Evolutionary conservation across 352 stramenopile genomes (phyloP).

Genomic region (Globisporangium recalcitrans): DNA sequence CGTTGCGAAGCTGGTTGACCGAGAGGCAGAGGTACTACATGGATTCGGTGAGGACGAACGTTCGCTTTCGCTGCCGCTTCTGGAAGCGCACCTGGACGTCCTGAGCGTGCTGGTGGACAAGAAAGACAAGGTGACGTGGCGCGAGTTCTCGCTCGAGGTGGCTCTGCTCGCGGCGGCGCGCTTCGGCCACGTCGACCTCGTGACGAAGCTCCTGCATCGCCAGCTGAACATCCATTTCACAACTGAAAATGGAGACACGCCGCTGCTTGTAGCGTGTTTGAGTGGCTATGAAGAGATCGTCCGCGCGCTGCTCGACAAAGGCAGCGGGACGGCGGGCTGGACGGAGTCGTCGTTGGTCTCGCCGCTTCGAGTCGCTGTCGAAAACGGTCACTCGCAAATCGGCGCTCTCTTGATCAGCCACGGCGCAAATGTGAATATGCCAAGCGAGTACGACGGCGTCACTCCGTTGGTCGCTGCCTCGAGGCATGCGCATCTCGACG

Average conservation of each 20-base stretch:
- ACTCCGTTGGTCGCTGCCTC: slow-evolving; percentile 1
- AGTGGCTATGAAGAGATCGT: slow-evolving; percentile 3
- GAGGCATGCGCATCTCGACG: not conserved
- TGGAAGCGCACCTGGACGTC: slow-evolving; percentile 2
- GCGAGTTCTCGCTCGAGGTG: slow-evolving; percentile 5
- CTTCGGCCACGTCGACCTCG: slow-evolving; percentile 5
- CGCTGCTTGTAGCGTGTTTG: slow-evolving; percentile 5
- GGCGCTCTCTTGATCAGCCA: slow-evolving; percentile 1
- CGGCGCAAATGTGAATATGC: slow-evolving; percentile 4
- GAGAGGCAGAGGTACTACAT: not conserved
- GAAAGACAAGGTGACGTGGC: not conserved
- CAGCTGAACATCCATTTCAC: slow-evolving; percentile 1
- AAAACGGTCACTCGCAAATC: not conserved
- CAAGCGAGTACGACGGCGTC: slow-evolving; percentile 1
- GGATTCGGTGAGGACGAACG: not conserved
- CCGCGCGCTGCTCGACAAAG: not conserved
- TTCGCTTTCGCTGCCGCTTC: not conserved
- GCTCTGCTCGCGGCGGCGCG: slow-evolving; percentile 3
- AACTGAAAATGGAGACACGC: not conserved
- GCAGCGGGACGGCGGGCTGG: not conserved
- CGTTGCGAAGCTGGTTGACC: not conserved
- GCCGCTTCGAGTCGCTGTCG: slow-evolving; percentile 4
- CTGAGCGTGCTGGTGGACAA: slow-evolving; percentile 12
- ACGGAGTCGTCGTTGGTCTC: not conserved
- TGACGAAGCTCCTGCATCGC: slow-evolving; percentile 3